Percentiles rank a stretch among this genome's conserved stretches.
Conservation (phyloP, 352 stramenopile species). For the Pythium oligandrum region DNA sequence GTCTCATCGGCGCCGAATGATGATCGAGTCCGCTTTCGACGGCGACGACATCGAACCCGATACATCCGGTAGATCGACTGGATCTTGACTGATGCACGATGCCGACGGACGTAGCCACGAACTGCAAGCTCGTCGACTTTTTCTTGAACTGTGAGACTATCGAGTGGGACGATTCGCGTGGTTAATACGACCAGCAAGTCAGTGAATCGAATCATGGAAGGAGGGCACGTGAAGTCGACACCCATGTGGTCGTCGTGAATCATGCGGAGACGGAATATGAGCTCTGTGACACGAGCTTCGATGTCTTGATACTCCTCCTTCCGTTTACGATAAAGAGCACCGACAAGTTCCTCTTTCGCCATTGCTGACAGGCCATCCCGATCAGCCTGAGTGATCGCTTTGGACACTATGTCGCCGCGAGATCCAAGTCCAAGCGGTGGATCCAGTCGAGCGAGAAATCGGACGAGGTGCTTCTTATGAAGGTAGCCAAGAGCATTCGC, state of each 20-base stretch:
- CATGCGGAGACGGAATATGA: slow-evolving; percentile 57
- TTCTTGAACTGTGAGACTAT: slow-evolving; percentile 71
- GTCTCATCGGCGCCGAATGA: no score
- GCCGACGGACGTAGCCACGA: slow-evolving; percentile 58
- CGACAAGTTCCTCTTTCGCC: slow-evolving; percentile 28
- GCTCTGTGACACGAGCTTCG: slow-evolving; percentile 56
- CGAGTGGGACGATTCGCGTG: slow-evolving; percentile 55
- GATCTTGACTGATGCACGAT: slow-evolving; percentile 53
- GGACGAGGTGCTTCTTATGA: slow-evolving; percentile 60
- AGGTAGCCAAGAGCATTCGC: slow-evolving; percentile 65
- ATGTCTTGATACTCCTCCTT: slow-evolving; percentile 66
- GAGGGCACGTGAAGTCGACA: slow-evolving; percentile 32
- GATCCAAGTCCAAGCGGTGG: slow-evolving; percentile 51
- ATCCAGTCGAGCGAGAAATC: slow-evolving; percentile 46
- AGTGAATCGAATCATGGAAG: slow-evolving; percentile 70
- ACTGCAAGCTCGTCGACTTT: slow-evolving; percentile 82
- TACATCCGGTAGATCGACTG: slow-evolving; percentile 66
- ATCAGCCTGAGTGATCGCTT: slow-evolving; percentile 13
- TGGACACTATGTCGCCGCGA: slow-evolving; percentile 16
- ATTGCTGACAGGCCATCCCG: slow-evolving; percentile 29
- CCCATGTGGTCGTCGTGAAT: slow-evolving; percentile 53
- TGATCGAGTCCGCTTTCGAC: background rate
- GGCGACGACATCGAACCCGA: slow-evolving; percentile 26
- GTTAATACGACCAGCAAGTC: slow-evolving; percentile 71
- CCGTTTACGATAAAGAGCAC: slow-evolving; percentile 36